Evolutionary conservation across 768 basidiomycete genomes (phyloP).

Genomic region (Cystofilobasidium ferigula): DNA sequence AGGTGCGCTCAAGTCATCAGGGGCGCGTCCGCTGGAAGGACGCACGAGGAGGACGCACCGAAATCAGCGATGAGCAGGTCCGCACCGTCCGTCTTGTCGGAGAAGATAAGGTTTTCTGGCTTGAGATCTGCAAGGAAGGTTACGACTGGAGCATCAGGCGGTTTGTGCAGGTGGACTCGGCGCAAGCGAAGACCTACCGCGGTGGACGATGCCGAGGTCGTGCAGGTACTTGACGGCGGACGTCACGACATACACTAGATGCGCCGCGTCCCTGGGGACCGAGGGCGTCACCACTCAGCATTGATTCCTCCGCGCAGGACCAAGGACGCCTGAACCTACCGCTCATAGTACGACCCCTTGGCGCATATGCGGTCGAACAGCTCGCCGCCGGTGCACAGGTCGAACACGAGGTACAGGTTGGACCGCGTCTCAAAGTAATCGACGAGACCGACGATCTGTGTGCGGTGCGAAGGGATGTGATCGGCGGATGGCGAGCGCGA

Average conservation of each 20-base stretch:
- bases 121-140: conserved; percentile 55
- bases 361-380: conserved; percentile 99
- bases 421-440: conserved; percentile 96
- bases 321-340: conserved; percentile 44
- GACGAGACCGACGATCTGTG: conserved; percentile 65
- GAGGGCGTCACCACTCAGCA: no score
- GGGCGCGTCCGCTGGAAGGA: conserved; percentile 36
- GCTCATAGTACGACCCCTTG: conserved; percentile 75
- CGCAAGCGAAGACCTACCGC: conserved; percentile 50
- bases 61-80: conserved; percentile 98
- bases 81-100: conserved; percentile 72
- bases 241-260: conserved; percentile 74
- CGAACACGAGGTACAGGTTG: conserved; percentile 88
- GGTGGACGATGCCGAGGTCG: conserved; percentile 80
- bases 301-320: background rate
- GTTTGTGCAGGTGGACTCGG: no score
- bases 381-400: conserved; percentile 55
- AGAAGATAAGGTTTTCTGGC: conserved; percentile 95
- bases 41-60: conserved; percentile 42
- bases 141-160: no score
- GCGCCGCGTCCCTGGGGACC: conserved; percentile 76
- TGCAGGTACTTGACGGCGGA: conserved; percentile 85
- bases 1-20: background rate
- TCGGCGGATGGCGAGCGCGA: background rate
- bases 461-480: background rate